Evolutionary conservation across 805 yeast species (phyloP), one percentile per base, ranked within the genome.

Genomic region (Myxozyma melibiosi): DNA sequence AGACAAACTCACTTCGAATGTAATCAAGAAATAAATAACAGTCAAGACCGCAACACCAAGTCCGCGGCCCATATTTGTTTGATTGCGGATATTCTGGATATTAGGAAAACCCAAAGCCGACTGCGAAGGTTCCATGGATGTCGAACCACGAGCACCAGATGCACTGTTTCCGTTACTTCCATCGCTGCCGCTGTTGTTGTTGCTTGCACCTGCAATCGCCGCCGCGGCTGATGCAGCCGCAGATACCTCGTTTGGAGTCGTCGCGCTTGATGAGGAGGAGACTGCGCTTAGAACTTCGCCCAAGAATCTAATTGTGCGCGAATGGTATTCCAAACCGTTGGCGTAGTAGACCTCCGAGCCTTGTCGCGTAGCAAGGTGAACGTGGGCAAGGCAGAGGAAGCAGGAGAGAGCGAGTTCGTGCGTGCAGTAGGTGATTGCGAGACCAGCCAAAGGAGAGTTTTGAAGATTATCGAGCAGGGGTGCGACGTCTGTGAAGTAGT

Each of bases 351-450:
- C 28, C 30, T 58, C 63, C 18, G 50, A 46, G 18, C 31, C 27
- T n/a, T 53, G 49, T 7, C 53, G 48, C 14, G 41, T 39, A 13
- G 63, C 48, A 6, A 46, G 31, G 24, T 58, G 63, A 30, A 58
- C 43, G 35, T 55, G 35, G 11, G 63, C 56, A 8, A 58, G 27
- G 39, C 63, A 58, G 8, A 51, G 45, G 14, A 58, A 58, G 20
- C 61, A 55, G 9, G 63, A 58, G 22, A 58, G 54, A 14, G 58
- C 59, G 16, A 58, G 53, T 8, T 58, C 63, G 39, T 51, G 61
- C 9, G 60, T 53, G 49, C 63, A 58, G 51, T 51, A 56, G 4
- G 63, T 55, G 51, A 56, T 51, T 2, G 61, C 63, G 28, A 59
- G 51, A 22, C 61, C 61, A 28, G 61, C 61, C 7, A 56, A 48